Evolutionary conservation across 108 stramenopile genomes (phyloP).

Genomic region (Skeletonema costatum): DNA sequence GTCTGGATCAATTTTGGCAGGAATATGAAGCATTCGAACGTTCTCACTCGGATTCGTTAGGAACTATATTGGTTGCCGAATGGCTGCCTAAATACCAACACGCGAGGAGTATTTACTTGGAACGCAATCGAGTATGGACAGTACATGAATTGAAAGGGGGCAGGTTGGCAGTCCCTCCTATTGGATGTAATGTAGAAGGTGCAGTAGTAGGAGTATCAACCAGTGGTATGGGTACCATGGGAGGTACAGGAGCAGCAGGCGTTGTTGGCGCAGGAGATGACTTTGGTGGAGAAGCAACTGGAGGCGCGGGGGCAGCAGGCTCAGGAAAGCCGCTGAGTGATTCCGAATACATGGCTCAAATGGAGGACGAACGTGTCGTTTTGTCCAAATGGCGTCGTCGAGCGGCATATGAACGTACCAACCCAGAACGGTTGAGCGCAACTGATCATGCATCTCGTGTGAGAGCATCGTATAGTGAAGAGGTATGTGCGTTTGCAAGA

Average conservation of each 20-base stretch:
- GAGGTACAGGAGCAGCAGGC: conserved; percentile 9
- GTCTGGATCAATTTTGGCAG: conserved; percentile 84
- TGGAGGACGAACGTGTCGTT: conserved; percentile 66
- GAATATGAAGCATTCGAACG: conserved; percentile 87
- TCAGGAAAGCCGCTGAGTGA: conserved; percentile 18
- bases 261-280: conserved; percentile 35
- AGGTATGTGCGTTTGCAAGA: conserved; percentile 72
- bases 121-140: conserved; percentile 74
- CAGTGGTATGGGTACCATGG: conserved; percentile 2
- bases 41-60: conserved; percentile 75
- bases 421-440: conserved; percentile 78
- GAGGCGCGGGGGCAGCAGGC: conserved; percentile 20
- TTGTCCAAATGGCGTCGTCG: conserved; percentile 77
- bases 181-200: conserved; percentile 31
- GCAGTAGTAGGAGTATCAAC: conserved; percentile 11
- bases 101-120: conserved; percentile 84
- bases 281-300: conserved; percentile 18
- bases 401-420: conserved; percentile 83
- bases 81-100: conserved; percentile 84
- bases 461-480: conserved; percentile 74
- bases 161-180: conserved; percentile 74
- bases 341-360: conserved; percentile 54
- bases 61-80: conserved; percentile 73
- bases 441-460: conserved; percentile 62
- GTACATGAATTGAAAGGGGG: conserved; percentile 51